Evolutionary conservation across 2,329 filamentous ascomycete species (phyloP).

Genomic region (Stagonosporopsis vannaccii): DNA sequence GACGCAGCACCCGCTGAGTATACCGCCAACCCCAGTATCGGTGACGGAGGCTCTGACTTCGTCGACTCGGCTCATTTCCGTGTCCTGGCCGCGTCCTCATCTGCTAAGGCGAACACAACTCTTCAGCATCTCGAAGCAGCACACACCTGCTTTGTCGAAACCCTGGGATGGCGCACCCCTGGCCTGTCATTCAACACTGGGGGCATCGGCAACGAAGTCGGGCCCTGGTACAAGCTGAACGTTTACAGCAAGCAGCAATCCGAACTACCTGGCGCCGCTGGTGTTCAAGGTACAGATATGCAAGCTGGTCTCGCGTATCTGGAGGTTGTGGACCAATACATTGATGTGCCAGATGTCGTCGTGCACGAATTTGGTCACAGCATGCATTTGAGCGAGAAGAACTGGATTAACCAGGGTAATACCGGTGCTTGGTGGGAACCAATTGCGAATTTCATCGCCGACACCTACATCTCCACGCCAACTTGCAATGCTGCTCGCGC

Average conservation of each 20-base stretch:
- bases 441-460: conserved; percentile 59
- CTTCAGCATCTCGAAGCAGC: conserved; percentile 57
- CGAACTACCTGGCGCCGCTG: conserved; percentile 52
- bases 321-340: conserved; percentile 52
- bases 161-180: conserved; percentile 27
- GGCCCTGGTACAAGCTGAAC: conserved; percentile 57
- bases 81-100: conserved; percentile 45
- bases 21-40: conserved; percentile 23
- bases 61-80: conserved; percentile 49
- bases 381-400: conserved; percentile 52
- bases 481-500: conserved; percentile 49
- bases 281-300: conserved; percentile 53
- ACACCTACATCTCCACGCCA: conserved; percentile 56
- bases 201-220: conserved; percentile 39
- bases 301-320: conserved; percentile 53
- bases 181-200: conserved; percentile 30
- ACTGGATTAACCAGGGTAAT: conserved; percentile 50
- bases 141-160: conserved; percentile 37
- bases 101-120: conserved; percentile 35
- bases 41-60: conserved; percentile 19
- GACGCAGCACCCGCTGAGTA: conserved; percentile 19
- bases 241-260: conserved; percentile 44
- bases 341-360: conserved; percentile 51
- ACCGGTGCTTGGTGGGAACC: conserved; percentile 63
- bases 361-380: conserved; percentile 61